Evolutionary conservation across 2,329 filamentous ascomycete species (phyloP).

Genomic region (Ceratocystis colombiana): DNA sequence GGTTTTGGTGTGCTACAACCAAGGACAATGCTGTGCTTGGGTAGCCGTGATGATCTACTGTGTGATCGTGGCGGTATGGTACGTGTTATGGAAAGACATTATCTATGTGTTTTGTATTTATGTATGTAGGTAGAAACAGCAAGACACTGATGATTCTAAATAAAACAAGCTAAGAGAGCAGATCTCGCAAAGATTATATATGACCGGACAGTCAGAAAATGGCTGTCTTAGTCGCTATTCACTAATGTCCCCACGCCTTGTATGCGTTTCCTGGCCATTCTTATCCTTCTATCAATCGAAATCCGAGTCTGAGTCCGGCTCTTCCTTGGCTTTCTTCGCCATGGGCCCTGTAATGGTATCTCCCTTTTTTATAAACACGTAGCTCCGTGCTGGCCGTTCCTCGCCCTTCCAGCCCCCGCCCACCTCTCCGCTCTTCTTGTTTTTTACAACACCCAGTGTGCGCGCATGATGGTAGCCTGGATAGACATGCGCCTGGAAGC

Average conservation of each 20-base stretch:
- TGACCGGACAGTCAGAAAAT: background rate
- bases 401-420: constrained; percentile 38
- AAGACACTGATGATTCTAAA: background rate
- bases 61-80: background rate
- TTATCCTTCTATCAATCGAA: background rate
- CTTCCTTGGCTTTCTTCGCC: constrained; percentile 32
- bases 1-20: constrained; percentile 16
- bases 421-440: constrained; percentile 37
- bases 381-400: constrained; percentile 44
- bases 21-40: too few species aligned
- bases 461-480: constrained; percentile 64
- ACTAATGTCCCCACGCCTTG: background rate
- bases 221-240: background rate
- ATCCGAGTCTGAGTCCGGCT: constrained; percentile 29
- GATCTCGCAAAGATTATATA: background rate
- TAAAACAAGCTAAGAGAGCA: background rate
- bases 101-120: too few species aligned
- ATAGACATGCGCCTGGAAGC: constrained; percentile 56
- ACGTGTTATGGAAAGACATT: too few species aligned
- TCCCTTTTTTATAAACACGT: constrained; percentile 51
- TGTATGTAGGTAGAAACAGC: too few species aligned
- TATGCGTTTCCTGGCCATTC: too few species aligned
- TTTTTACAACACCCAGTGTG: constrained; percentile 56
- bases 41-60: background rate
- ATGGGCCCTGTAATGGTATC: constrained; percentile 34